Conservation (phyloP, 495 filamentous ascomycete species). For the Neurospora sp. region DNA sequence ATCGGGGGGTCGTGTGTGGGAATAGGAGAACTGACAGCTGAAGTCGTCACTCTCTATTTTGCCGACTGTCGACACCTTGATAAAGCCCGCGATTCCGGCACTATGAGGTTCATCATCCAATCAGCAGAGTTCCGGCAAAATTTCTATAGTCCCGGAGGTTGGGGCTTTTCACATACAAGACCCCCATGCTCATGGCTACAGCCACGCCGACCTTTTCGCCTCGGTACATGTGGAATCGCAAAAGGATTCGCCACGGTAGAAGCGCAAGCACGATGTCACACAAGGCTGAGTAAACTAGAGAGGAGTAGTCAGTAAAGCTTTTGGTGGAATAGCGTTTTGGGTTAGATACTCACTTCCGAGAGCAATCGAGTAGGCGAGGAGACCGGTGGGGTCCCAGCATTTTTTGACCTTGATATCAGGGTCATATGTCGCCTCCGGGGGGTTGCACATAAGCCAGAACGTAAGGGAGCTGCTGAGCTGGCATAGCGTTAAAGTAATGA, state of each 20-base stretch:
- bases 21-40: not conserved
- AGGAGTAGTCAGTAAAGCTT: not conserved
- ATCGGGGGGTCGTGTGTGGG: not conserved
- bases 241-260: constrained; percentile 16
- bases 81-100: not conserved
- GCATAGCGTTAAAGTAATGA: constrained; percentile 7
- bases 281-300: constrained; percentile 17
- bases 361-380: not conserved
- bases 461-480: not conserved
- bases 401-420: not conserved
- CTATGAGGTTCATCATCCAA: not conserved
- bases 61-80: not conserved
- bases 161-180: constrained; percentile 11
- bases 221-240: constrained; percentile 18
- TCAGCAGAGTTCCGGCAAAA: not conserved
- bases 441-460: not conserved
- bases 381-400: not conserved
- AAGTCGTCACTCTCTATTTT: not conserved
- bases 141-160: not conserved
- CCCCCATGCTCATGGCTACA: constrained; percentile 21
- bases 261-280: constrained; percentile 17
- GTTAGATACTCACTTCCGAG: not conserved
- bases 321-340: not conserved
- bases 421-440: not conserved
- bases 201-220: constrained; percentile 22